Base-by-base conservation (phyloP, 768 basidiomycete genomes). In the Hydnomerulius pinastri region DNA sequence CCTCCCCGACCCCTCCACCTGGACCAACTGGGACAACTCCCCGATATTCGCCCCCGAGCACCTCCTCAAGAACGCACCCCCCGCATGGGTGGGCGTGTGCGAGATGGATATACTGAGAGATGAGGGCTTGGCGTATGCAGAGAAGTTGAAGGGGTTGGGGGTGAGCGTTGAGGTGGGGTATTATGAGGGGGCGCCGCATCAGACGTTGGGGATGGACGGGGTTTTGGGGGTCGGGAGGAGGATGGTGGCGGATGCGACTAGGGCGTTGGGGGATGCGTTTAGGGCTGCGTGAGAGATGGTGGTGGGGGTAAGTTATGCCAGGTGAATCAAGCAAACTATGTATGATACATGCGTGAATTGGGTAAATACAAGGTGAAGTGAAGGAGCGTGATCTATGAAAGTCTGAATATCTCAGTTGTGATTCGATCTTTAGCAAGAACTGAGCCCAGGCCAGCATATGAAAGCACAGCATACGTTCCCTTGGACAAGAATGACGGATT, bases 401-500 rank as follows among this genome's bases (percentile, higher is more conserved):
- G 44, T 37, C 17, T 66, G 11, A 58, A 53, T 55, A 68, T 62
- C 36, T 68, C 60, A 18, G 35, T 42, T 30, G 55, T 43, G 47
- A 70, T 66, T 21, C 67, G 68, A 5, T 68, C 68, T 37, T 53
- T 58, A 8, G 60, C 55, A 15, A 59, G 46, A 41, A 64, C 68
- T 2, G 60, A 55, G 29, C 57, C 64, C 36, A 55, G 54, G 24
- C 68, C 67, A 27, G 46, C 43, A 38, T 70, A 68, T n/a, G 66
- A 55, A 11, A 88, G 56, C 33, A 68, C 71, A 1, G 76, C 80
- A 42, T 81, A 88, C 21, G 72, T 75, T 20, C 78, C 75, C 62
- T 87, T 89, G 15, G 73, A 73, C 49, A 94, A 69, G 59, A 80
- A 85, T 0, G 90, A 90, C 1, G 97, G 94, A 63, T 99, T 99